A percentile compares a stretch with the other conserved stretches of the same genome.
These are phyloP conservation scores for Xylaria sp. DNA, from an alignment of 2,329 filamentous ascomycete genomes.

Conservation along the genomic window DNA sequence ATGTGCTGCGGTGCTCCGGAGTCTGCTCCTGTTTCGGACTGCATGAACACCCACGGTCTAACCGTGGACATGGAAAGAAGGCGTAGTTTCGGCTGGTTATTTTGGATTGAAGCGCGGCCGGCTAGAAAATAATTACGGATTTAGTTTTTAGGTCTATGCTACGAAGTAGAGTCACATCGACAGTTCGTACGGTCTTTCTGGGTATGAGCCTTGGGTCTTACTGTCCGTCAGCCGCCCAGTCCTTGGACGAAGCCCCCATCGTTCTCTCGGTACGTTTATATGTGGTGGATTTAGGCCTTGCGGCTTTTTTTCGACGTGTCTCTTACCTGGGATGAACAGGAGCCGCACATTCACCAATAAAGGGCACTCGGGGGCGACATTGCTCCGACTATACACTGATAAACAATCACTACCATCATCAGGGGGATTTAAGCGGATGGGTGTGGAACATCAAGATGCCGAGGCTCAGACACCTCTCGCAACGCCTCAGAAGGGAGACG, in stretches of 20 bases:
- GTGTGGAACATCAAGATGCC: conserved; percentile 20
- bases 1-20: background rate
- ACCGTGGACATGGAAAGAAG: conserved; percentile 1
- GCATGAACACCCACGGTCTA: background rate
- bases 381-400: conserved; percentile 23
- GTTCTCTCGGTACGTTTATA: too few species aligned
- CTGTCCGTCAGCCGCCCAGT: conserved; percentile 8
- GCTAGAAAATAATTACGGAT: background rate
- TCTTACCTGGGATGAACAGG: conserved; percentile 14
- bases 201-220: background rate
- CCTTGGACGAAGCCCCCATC: too few species aligned
- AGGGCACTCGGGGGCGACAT: conserved; percentile 33
- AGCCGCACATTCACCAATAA: conserved; percentile 3
- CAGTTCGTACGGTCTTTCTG: conserved; percentile 2
- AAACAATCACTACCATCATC: conserved; percentile 26
- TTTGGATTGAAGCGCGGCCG: background rate
- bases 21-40: background rate
- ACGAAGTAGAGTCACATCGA: background rate
- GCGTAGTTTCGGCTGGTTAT: background rate
- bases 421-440: conserved; percentile 28
- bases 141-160: background rate
- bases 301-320: background rate
- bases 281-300: background rate
- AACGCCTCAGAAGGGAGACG: conserved; percentile 24
- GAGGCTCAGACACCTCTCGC: conserved; percentile 31